phyloP scores from a whole-genome alignment of 805 yeast genomes.

The Zygotorulaspora chibaensis region DNA sequence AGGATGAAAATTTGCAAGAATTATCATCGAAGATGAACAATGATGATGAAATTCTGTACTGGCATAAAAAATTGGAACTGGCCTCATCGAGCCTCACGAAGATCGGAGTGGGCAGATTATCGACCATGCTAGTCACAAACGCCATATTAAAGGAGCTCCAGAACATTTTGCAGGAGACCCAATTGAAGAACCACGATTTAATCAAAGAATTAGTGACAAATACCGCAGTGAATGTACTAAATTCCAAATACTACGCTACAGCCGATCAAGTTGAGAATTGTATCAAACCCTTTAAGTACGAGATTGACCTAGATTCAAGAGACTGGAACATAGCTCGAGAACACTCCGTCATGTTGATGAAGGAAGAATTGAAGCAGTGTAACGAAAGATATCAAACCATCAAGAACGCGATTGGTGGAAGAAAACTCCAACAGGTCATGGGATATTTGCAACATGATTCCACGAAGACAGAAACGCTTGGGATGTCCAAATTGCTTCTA shows the following conservation, averaged over 20 bases:
- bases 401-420: slow-evolving; percentile 71
- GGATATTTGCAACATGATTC: slow-evolving; percentile 50
- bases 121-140: slow-evolving; percentile 78
- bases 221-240: slow-evolving; percentile 77
- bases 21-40: slow-evolving; percentile 54
- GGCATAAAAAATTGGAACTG: slow-evolving; percentile 84
- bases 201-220: slow-evolving; percentile 77
- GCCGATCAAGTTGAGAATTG: slow-evolving; percentile 99
- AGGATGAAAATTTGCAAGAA: slow-evolving; percentile 43
- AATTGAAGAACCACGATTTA: slow-evolving; percentile 78
- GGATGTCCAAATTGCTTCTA: slow-evolving; percentile 73
- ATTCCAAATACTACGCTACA: slow-evolving; percentile 76
- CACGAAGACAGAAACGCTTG: slow-evolving; percentile 63
- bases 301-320: slow-evolving; percentile 90
- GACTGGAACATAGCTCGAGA: slow-evolving; percentile 86
- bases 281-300: slow-evolving; percentile 96
- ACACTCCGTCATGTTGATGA: slow-evolving; percentile 65
- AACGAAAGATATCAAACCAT: slow-evolving; percentile 55
- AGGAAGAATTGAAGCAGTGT: slow-evolving; percentile 85
- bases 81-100: slow-evolving; percentile 83
- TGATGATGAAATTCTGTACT: slow-evolving; percentile 56
- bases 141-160: slow-evolving; percentile 75
- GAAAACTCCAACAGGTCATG: slow-evolving; percentile 79
- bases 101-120: slow-evolving; percentile 86
- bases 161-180: slow-evolving; percentile 66